A percentile compares a stretch with the other conserved stretches of the same genome.
phyloP scores from a whole-genome alignment of 1,284 basidiomycete species.

The Ganoderma multipileum region DNA sequence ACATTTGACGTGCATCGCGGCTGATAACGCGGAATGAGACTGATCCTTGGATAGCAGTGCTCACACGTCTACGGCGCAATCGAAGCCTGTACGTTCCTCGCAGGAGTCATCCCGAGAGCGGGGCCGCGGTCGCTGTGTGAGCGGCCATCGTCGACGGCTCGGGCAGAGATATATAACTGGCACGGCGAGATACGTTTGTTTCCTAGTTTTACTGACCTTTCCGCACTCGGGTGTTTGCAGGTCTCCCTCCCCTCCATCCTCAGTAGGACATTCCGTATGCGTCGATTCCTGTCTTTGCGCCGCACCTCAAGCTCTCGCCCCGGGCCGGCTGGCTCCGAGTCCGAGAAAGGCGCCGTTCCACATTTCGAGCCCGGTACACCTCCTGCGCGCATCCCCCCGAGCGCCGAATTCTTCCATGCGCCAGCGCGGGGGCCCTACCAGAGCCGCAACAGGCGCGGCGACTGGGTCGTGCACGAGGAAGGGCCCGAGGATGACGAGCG shows the following conservation, averaged over 20 bases:
- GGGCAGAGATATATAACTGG: not conserved
- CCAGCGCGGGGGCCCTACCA: not conserved
- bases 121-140: not conserved
- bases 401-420: not conserved
- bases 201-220: not conserved
- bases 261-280: not conserved
- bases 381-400: not conserved
- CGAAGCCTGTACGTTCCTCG: not conserved
- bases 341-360: not conserved
- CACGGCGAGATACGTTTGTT: not conserved
- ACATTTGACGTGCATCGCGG: slow-evolving; percentile 1
- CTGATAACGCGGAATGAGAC: not conserved
- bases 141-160: not conserved
- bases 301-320: not conserved
- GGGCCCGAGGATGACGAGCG: slow-evolving; percentile 6
- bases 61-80: not conserved
- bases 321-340: not conserved
- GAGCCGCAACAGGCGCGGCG: slow-evolving; percentile 2
- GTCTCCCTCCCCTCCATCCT: not conserved
- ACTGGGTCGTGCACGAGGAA: slow-evolving; percentile 11
- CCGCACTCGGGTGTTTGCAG: not conserved
- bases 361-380: not conserved
- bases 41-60: slow-evolving; percentile 7
- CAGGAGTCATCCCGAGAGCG: not conserved
- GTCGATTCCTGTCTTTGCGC: slow-evolving; percentile 12